phyloP scores from a whole-genome alignment of 1,139 yeast species.

The Hemisphaericaspora subhashii region DNA sequence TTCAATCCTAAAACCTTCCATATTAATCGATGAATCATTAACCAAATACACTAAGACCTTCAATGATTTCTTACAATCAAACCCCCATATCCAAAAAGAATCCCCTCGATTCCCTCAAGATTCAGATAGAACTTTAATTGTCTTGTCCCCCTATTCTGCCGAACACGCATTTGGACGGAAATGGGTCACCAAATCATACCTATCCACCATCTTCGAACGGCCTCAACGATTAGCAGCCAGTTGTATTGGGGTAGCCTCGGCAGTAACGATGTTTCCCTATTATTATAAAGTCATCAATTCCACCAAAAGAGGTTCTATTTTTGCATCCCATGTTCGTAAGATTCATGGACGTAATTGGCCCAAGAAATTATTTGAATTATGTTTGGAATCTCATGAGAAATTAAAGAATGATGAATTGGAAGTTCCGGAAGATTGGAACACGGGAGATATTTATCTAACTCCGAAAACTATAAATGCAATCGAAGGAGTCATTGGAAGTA shows the following conservation, averaged over 20 bases:
- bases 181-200: constrained; percentile 73
- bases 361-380: constrained; percentile 53
- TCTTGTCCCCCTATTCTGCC: constrained; percentile 59
- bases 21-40: constrained; percentile 36
- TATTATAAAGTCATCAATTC: constrained; percentile 55
- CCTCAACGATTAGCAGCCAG: constrained; percentile 80
- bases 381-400: constrained; percentile 58
- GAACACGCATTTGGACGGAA: constrained; percentile 72
- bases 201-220: constrained; percentile 74
- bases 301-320: constrained; percentile 46
- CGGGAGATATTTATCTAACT: constrained; percentile 78
- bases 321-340: constrained; percentile 59
- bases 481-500: constrained; percentile 78
- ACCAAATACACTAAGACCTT: constrained; percentile 43
- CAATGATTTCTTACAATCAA: constrained; percentile 48
- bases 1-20: constrained; percentile 32
- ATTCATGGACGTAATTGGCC: constrained; percentile 86
- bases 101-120: constrained; percentile 48
- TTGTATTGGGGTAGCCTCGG: constrained; percentile 77
- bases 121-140: constrained; percentile 50
- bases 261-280: constrained; percentile 68
- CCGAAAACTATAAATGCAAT: constrained; percentile 70
- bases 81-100: constrained; percentile 55
- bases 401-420: constrained; percentile 59
- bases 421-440: constrained; percentile 81